A percentile compares a stretch with the other conserved stretches of the same genome.
phyloP scores from a whole-genome alignment of 1,284 basidiomycete genomes.

The Trichosporon sp. region DNA sequence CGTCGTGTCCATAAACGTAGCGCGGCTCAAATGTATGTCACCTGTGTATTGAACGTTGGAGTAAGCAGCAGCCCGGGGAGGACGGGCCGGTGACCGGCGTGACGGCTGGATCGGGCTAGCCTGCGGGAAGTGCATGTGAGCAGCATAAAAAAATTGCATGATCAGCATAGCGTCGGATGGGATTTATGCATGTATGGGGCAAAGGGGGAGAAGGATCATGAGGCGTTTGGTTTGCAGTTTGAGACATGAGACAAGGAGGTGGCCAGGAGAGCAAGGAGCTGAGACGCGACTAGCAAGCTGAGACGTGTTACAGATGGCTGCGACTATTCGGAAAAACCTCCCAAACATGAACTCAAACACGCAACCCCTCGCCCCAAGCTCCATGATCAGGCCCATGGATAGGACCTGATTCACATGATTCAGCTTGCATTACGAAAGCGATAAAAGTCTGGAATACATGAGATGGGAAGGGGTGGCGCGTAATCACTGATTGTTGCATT shows the following conservation, averaged over 20 bases:
- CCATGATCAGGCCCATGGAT: neutral
- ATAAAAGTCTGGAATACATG: neutral
- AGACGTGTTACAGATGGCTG: neutral
- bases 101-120: too few species aligned
- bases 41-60: neutral
- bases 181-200: neutral
- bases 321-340: neutral
- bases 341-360: neutral
- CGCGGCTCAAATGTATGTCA: slow-evolving; percentile 1
- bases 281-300: too few species aligned
- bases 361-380: neutral
- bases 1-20: slow-evolving; percentile 2
- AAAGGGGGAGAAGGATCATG: neutral
- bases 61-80: neutral
- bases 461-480: too few species aligned
- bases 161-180: neutral
- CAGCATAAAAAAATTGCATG: neutral
- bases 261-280: neutral
- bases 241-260: neutral
- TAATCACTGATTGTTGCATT: too few species aligned
- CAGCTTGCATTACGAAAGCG: neutral
- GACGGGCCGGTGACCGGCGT: too few species aligned
- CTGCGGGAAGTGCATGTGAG: neutral
- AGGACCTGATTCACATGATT: neutral
- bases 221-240: neutral